phyloP scores from a whole-genome alignment of 768 basidiomycete species.

The Hypholoma sublateritium region DNA sequence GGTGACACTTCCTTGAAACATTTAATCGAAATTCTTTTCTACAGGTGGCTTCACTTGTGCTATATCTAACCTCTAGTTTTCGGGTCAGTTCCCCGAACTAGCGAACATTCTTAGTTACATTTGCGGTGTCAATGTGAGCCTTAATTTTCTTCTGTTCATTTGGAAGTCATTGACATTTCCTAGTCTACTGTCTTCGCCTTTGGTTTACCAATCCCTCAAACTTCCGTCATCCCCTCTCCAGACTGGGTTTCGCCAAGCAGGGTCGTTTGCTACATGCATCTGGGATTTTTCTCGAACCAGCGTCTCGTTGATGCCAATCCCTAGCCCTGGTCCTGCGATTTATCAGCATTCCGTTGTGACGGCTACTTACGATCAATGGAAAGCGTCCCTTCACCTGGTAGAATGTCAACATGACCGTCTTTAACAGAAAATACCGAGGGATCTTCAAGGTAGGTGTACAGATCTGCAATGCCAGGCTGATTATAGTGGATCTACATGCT shows the following conservation, averaged over 20 bases:
- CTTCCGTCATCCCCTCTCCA: conserved; percentile 57
- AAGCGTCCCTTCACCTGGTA: conserved; percentile 24
- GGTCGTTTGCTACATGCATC: conserved; percentile 34
- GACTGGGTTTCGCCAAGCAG: conserved; percentile 53
- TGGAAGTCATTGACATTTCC: background rate
- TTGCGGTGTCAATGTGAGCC: background rate
- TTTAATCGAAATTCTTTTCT: too few species aligned
- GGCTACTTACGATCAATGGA: background rate
- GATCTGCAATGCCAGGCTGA: conserved; percentile 45
- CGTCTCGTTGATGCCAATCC: conserved; percentile 60
- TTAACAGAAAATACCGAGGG: conserved; percentile 52
- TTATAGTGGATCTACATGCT: conserved; percentile 66
- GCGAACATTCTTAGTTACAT: too few species aligned
- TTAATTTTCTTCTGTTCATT: background rate
- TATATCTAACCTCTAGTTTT: too few species aligned
- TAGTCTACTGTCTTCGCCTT: background rate
- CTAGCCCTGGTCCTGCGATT: conserved; percentile 52
- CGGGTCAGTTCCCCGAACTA: too few species aligned
- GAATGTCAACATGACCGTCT: conserved; percentile 48
- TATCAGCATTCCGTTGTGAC: background rate
- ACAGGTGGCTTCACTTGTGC: too few species aligned
- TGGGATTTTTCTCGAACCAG: conserved; percentile 41
- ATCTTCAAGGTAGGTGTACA: conserved; percentile 58
- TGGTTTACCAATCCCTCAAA: conserved; percentile 52
- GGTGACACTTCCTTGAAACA: too few species aligned